Percentiles rank a stretch among this genome's conserved stretches.
phyloP scores from a whole-genome alignment of 2,329 filamentous ascomycete species.

The Fusarium clavum region DNA sequence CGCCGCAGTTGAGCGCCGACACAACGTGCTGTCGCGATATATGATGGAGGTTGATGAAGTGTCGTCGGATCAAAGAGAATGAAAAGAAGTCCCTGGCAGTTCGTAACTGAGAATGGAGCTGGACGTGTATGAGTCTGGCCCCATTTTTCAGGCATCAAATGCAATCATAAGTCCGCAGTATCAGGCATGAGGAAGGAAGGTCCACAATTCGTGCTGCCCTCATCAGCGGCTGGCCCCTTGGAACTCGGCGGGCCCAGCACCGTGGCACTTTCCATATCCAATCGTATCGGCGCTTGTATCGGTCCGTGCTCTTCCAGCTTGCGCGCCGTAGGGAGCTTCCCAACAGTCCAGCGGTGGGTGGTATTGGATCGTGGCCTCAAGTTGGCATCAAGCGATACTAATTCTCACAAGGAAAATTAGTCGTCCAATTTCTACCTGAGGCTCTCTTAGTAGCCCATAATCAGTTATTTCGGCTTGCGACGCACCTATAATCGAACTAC shows the following conservation, averaged over 20 bases:
- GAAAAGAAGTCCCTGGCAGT: constrained; percentile 48
- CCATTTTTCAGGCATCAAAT: constrained; percentile 50
- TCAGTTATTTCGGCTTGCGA: neutral
- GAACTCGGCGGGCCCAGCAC: constrained; percentile 20
- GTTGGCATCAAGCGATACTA: constrained; percentile 33
- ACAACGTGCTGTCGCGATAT: constrained; percentile 44
- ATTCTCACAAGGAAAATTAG: constrained; percentile 15
- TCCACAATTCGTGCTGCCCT: constrained; percentile 22
- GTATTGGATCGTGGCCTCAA: constrained; percentile 47
- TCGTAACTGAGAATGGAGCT: constrained; percentile 40
- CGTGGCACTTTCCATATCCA: constrained; percentile 32
- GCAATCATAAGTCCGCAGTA: constrained; percentile 15
- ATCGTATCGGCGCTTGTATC: constrained; percentile 44
- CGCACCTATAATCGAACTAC: constrained; percentile 1
- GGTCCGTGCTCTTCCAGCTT: constrained; percentile 46
- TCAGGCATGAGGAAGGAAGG: neutral
- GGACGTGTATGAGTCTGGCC: constrained; percentile 43
- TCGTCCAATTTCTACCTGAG: neutral
- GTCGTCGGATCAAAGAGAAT: constrained; percentile 46
- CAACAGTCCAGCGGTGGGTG: constrained; percentile 18
- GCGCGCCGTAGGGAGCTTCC: constrained; percentile 40
- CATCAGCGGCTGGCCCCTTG: constrained; percentile 29
- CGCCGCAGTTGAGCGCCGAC: constrained; percentile 38
- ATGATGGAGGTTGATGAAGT: constrained; percentile 49
- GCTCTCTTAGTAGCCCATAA: neutral